Percentiles rank a stretch among this genome's conserved stretches.
phyloP scores from a whole-genome alignment of 2,329 filamentous ascomycete genomes.

The Triangularia verruculosa region DNA sequence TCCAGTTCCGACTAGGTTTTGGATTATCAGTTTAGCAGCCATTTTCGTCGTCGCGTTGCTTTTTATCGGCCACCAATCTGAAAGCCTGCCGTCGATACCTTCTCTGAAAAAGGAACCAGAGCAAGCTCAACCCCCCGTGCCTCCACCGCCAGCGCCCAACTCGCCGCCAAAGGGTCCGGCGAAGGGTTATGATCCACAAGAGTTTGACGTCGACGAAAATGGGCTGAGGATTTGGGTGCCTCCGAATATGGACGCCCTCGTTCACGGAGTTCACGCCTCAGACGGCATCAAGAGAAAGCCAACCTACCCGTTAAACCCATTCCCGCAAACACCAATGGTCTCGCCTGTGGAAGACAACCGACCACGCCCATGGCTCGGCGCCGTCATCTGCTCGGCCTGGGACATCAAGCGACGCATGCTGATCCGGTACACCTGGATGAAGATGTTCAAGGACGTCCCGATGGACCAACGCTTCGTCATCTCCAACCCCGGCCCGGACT shows the following conservation, averaged over 20 bases:
- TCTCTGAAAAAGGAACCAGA: not conserved
- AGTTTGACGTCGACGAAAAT: not conserved
- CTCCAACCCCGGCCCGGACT: conserved; percentile 7
- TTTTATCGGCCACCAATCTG: not conserved
- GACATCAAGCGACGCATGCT: conserved; percentile 8
- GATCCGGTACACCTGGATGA: conserved; percentile 11
- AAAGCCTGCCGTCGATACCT: not conserved
- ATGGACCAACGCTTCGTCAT: conserved; percentile 12
- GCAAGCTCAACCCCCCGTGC: not conserved
- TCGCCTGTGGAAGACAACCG: not conserved
- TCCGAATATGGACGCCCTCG: conserved; percentile 4
- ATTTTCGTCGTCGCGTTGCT: conserved; percentile 3
- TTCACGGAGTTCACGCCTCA: not conserved
- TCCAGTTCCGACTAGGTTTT: not conserved
- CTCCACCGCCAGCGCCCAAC: not conserved
- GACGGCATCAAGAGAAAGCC: conserved; percentile 5
- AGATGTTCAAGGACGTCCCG: conserved; percentile 7
- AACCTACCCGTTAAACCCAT: not conserved
- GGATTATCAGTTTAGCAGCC: conserved; percentile 1
- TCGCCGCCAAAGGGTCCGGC: not conserved
- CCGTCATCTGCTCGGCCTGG: conserved; percentile 9
- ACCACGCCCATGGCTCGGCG: conserved; percentile 5
- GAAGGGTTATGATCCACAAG: not conserved
- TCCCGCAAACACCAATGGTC: conserved; percentile 5
- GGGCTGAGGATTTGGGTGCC: not conserved